Conservation (phyloP, 768 basidiomycete species). For the Leccinum sublutescens region DNA sequence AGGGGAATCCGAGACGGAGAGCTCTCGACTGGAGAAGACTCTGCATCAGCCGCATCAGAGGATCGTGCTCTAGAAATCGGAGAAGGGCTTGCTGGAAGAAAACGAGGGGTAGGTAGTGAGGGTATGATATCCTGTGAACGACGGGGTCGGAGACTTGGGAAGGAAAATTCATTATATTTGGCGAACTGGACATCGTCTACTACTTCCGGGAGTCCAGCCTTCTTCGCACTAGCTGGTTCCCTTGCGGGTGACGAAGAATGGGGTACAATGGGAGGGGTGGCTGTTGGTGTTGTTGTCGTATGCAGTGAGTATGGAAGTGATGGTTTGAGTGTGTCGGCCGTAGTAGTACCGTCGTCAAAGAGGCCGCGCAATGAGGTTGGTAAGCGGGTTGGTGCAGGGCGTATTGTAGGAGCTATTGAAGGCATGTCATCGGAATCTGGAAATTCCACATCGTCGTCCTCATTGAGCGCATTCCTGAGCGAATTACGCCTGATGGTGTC, state of each 20-base stretch:
- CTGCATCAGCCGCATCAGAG: constrained; percentile 28
- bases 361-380: constrained; percentile 78
- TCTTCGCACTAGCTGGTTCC: constrained; percentile 35
- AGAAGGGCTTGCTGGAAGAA: constrained; percentile 31
- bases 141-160: constrained; percentile 57
- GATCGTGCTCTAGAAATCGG: constrained; percentile 37
- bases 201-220: constrained; percentile 29
- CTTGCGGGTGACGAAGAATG: constrained; percentile 37
- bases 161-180: constrained; percentile 51
- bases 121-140: constrained; percentile 52
- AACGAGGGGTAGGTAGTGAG: constrained; percentile 23
- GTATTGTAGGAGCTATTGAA: constrained; percentile 44
- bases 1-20: constrained; percentile 12
- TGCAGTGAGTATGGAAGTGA: constrained; percentile 29
- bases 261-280: constrained; percentile 27
- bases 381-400: constrained; percentile 50
- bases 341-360: constrained; percentile 61
- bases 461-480: constrained; percentile 20
- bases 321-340: constrained; percentile 44
- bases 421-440: constrained; percentile 14
- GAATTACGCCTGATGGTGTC: constrained; percentile 60
- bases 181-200: constrained; percentile 42
- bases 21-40: constrained; percentile 13
- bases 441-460: constrained; percentile 25
- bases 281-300: constrained; percentile 25